Evolutionary conservation across 164 flowering plant genomes (phyloP).

Genomic region (Litsea cubeba): DNA sequence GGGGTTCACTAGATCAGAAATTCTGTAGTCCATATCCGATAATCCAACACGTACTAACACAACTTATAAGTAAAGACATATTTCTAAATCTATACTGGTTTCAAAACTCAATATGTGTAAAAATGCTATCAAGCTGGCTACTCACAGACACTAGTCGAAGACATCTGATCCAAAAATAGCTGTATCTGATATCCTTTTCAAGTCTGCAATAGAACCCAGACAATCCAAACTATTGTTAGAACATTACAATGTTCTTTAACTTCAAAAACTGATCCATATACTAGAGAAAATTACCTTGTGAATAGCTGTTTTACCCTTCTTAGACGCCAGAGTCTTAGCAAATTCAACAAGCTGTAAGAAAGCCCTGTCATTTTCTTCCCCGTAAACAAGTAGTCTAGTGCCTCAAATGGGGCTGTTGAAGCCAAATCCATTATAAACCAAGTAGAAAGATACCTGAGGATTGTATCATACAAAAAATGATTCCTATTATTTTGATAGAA

Average conservation of each 20-base stretch:
- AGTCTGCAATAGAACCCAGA: slow-evolving; percentile 41
- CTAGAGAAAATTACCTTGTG: slow-evolving; percentile 50
- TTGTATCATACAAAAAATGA: neutral
- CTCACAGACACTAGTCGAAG: slow-evolving; percentile 70
- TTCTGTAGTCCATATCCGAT: too few relatives aligned
- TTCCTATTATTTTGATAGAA: neutral
- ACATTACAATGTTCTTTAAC: neutral
- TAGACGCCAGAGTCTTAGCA: slow-evolving; percentile 85
- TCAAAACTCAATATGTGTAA: neutral
- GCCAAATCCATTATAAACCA: slow-evolving; percentile 94
- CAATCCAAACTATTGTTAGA: too few relatives aligned
- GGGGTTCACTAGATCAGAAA: too few relatives aligned
- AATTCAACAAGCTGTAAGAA: slow-evolving; percentile 51
- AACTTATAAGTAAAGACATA: neutral
- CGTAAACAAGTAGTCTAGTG: slow-evolving; percentile 45
- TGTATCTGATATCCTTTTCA: slow-evolving; percentile 89
- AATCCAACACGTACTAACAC: too few relatives aligned
- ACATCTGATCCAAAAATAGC: slow-evolving; percentile 83
- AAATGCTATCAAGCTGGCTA: slow-evolving; percentile 5
- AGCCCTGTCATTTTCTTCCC: slow-evolving; percentile 41
- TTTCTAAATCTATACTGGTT: neutral
- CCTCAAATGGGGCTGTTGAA: slow-evolving; percentile 80
- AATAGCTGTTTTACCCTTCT: slow-evolving; percentile 71
- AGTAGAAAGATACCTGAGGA: slow-evolving; percentile 67
- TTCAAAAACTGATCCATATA: neutral